phyloP scores from a whole-genome alignment of 139 green algal species.

The Picochlorum sp. region DNA sequence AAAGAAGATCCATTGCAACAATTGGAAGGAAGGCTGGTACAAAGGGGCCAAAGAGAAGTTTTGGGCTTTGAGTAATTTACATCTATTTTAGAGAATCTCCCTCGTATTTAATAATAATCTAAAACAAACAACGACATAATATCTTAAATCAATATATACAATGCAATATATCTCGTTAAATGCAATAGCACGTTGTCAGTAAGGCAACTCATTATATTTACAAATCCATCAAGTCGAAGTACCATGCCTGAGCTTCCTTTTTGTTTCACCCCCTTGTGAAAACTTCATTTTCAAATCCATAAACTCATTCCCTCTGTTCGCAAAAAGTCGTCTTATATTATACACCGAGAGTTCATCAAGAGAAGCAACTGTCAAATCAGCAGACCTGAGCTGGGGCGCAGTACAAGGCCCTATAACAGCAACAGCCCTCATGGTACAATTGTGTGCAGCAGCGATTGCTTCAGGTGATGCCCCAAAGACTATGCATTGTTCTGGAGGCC shows the following conservation, averaged over 20 bases:
- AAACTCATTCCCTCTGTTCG: conserved; percentile 33
- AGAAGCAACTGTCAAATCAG: conserved; percentile 64
- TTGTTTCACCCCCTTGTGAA: neutral
- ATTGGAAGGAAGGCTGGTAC: conserved; percentile 29
- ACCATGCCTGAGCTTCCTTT: neutral
- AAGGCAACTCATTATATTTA: too few species aligned
- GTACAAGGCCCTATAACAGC: conserved; percentile 41
- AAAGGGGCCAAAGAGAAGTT: conserved; percentile 12
- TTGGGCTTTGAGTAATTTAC: conserved; percentile 21
- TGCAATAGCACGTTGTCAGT: too few species aligned
- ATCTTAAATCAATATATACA: too few species aligned
- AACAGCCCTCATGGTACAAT: conserved; percentile 78
- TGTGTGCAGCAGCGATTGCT: conserved; percentile 76
- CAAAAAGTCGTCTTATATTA: conserved; percentile 63
- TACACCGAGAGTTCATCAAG: conserved; percentile 68
- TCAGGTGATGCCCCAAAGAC: conserved; percentile 55
- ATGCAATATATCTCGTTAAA: too few species aligned
- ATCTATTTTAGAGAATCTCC: too few species aligned
- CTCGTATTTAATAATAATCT: too few species aligned
- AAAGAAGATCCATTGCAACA: conserved; percentile 57
- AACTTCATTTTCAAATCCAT: conserved; percentile 39
- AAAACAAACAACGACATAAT: too few species aligned
- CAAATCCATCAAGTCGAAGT: too few species aligned
- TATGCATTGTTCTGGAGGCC: conserved; percentile 73
- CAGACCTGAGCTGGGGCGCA: conserved; percentile 49